These are phyloP conservation scores for Blumeria graminis DNA, from an alignment of 2,329 filamentous ascomycete genomes.

Conservation along the genomic window DNA sequence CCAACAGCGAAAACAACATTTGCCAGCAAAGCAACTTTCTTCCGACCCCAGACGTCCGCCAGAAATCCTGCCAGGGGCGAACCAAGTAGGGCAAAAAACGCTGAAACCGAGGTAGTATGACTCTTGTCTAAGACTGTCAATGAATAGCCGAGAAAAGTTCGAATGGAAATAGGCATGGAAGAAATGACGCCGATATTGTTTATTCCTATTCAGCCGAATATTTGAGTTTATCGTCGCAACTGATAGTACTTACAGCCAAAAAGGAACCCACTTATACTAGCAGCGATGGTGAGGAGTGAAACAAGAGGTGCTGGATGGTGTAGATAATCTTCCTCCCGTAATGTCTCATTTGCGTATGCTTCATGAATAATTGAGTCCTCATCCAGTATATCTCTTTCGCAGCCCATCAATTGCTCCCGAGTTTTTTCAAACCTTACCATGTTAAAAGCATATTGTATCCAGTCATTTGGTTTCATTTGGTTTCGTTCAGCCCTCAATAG, in stretches of 20 bases:
- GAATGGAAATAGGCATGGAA: slow-evolving; percentile 40
- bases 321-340: slow-evolving; percentile 10
- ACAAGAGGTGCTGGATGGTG: slow-evolving; percentile 23
- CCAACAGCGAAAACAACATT: slow-evolving; percentile 45
- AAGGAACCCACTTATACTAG: slow-evolving; percentile 40
- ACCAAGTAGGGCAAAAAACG: slow-evolving; percentile 37
- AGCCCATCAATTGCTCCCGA: too few relatives aligned
- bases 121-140: slow-evolving; percentile 43
- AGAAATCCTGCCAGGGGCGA: slow-evolving; percentile 41
- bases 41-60: slow-evolving; percentile 36
- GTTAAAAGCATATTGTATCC: too few relatives aligned
- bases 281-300: slow-evolving; percentile 36
- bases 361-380: too few relatives aligned
- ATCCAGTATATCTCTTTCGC: too few relatives aligned
- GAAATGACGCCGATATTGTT: slow-evolving; percentile 31
- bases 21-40: slow-evolving; percentile 35
- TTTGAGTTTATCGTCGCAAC: too few relatives aligned
- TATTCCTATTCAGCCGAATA: slow-evolving; percentile 1
- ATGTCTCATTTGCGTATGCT: too few relatives aligned
- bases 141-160: slow-evolving; percentile 27
- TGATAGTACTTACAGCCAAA: slow-evolving; percentile 33
- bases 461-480: too few relatives aligned
- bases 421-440: too few relatives aligned
- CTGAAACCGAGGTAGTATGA: slow-evolving; percentile 42
- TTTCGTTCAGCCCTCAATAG: too few relatives aligned